These are phyloP conservation scores for Penicillium sclerotiorum DNA, from an alignment of 2,329 filamentous ascomycete species.

Conservation along the genomic window DNA sequence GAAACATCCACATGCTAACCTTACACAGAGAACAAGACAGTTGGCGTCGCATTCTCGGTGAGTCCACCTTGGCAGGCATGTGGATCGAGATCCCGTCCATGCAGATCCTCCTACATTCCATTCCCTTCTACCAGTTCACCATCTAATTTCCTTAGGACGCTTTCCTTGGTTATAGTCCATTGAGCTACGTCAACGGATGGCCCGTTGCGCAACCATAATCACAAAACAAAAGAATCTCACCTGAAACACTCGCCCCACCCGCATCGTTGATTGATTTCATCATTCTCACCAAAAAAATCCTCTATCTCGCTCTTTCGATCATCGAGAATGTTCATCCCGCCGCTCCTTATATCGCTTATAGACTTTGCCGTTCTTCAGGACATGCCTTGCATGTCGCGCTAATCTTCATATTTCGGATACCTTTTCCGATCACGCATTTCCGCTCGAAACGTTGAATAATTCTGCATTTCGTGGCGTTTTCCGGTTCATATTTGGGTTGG, in stretches of 20 bases:
- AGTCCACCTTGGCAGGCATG: slow-evolving; percentile 18
- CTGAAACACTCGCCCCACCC: not conserved
- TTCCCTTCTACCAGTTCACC: not conserved
- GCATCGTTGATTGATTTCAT: not conserved
- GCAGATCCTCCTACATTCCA: slow-evolving; percentile 24
- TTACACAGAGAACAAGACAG: slow-evolving; percentile 31
- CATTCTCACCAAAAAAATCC: not conserved
- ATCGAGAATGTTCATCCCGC: slow-evolving; percentile 1
- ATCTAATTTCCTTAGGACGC: slow-evolving; percentile 32
- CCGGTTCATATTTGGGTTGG: no score
- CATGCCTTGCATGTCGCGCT: not conserved
- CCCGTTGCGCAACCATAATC: slow-evolving; percentile 28
- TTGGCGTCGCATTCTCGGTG: slow-evolving; percentile 34
- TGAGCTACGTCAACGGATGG: slow-evolving; percentile 37
- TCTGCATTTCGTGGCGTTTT: no score
- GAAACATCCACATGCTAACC: slow-evolving; percentile 8
- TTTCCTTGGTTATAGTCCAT: slow-evolving; percentile 33
- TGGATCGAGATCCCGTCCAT: slow-evolving; percentile 8
- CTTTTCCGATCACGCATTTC: no score
- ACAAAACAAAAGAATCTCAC: not conserved
- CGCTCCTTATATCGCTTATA: slow-evolving; percentile 3
- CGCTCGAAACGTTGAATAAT: no score
- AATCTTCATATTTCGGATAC: not conserved
- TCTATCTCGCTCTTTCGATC: not conserved
- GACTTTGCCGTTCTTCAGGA: not conserved